Conservation (phyloP, 441 rosid genomes). For the Populus hybrid region DNA sequence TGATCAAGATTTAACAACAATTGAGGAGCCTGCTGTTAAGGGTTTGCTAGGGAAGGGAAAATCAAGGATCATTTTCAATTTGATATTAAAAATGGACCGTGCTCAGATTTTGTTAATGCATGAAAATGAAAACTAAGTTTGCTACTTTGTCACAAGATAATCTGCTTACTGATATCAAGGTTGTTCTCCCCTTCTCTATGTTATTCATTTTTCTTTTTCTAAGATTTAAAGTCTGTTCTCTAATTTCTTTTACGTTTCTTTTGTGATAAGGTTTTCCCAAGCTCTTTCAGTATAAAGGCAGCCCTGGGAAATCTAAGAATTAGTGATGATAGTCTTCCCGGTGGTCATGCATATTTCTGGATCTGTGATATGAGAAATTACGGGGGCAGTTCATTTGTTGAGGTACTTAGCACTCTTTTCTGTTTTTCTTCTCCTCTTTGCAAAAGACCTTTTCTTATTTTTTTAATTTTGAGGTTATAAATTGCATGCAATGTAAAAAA, state of each 20-base stretch:
- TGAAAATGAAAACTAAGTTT: constrained; percentile 84
- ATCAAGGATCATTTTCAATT: constrained; percentile 76
- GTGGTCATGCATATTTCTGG: constrained; percentile 85
- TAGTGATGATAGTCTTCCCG: constrained; percentile 95
- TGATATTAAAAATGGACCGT: constrained; percentile 83
- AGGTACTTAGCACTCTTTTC: constrained; percentile 46
- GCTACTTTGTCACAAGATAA: constrained; percentile 93
- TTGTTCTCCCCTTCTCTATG: constrained; percentile 23
- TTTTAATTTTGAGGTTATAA: neutral
- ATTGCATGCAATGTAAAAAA: neutral
- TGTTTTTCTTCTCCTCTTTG: neutral
- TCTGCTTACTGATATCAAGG: constrained; percentile 89
- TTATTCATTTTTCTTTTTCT: constrained; percentile 8
- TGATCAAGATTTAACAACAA: constrained; percentile 27
- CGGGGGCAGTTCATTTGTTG: constrained; percentile 97
- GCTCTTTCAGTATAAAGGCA: constrained; percentile 90
- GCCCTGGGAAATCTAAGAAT: constrained; percentile 90
- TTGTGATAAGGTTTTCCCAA: constrained; percentile 78
- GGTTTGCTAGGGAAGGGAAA: constrained; percentile 97
- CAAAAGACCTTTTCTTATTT: neutral
- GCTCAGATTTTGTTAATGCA: constrained; percentile 94
- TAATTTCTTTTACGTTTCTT: constrained; percentile 23
- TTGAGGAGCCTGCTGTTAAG: constrained; percentile 66
- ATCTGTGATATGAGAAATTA: constrained; percentile 99
- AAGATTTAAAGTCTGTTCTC: constrained; percentile 9